A percentile compares a stretch with the other conserved stretches of the same genome.
Evolutionary conservation across 2,329 filamentous ascomycete genomes (phyloP).

Genomic region (Leptographium radiaticola): DNA sequence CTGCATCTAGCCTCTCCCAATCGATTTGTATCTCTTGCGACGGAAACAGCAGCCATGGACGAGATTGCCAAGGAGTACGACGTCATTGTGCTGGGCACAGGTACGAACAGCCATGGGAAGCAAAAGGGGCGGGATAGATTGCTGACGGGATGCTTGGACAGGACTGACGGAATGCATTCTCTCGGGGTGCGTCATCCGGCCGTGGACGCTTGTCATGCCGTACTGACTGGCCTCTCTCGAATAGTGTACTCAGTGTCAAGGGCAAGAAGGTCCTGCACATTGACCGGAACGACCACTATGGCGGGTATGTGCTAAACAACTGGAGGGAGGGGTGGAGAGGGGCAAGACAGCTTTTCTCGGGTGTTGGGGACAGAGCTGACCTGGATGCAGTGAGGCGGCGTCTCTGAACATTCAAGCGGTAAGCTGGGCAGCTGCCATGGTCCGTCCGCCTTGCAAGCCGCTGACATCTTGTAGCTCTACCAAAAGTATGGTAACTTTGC

Average conservation of each 20-base stretch:
- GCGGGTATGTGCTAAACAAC: slow-evolving; percentile 54
- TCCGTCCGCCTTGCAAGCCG: background rate
- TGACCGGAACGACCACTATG: slow-evolving; percentile 96
- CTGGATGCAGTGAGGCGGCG: slow-evolving; percentile 61
- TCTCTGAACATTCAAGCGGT: slow-evolving; percentile 94
- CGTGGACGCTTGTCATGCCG: background rate
- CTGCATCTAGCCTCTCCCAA: background rate
- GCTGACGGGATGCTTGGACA: slow-evolving; percentile 21
- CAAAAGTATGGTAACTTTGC: slow-evolving; percentile 85
- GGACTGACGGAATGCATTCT: slow-evolving; percentile 98
- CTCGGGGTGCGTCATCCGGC: slow-evolving; percentile 55
- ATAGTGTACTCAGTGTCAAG: slow-evolving; percentile 89
- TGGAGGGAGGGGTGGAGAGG: background rate
- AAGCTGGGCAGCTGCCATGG: slow-evolving; percentile 19
- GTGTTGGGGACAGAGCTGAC: slow-evolving; percentile 12
- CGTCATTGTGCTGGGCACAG: slow-evolving; percentile 95
- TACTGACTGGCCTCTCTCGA: slow-evolving; percentile 1
- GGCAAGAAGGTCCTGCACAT: slow-evolving; percentile 99
- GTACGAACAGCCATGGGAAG: slow-evolving; percentile 35
- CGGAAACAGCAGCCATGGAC: slow-evolving; percentile 52
- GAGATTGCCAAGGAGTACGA: slow-evolving; percentile 98
- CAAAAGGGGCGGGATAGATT: background rate
- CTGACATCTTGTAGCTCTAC: slow-evolving; percentile 54
- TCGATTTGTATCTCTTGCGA: background rate
- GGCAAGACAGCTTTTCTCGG: background rate